Conservation (phyloP, 2,329 filamentous ascomycete genomes). For the Aspergillus sp. region DNA sequence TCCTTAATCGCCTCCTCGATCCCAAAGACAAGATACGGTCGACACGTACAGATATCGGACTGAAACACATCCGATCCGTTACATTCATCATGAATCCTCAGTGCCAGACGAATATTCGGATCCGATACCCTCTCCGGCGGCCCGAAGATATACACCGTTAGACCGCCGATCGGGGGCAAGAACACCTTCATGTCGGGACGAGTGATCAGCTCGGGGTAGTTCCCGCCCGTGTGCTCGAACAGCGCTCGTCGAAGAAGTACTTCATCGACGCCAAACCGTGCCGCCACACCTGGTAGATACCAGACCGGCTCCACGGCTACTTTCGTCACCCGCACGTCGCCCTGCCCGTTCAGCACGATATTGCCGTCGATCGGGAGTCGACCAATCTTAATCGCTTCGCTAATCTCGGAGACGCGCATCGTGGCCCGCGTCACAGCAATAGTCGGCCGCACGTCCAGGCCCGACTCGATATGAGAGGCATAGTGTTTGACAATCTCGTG, state of each 20-base stretch:
- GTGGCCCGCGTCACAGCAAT: conserved; percentile 87
- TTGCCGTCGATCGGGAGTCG: conserved; percentile 76
- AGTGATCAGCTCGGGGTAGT: conserved; percentile 91
- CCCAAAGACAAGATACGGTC: conserved; percentile 87
- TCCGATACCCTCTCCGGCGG: conserved; percentile 90
- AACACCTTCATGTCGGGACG: conserved; percentile 90
- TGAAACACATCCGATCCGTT: conserved; percentile 95
- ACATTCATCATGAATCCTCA: conserved; percentile 81
- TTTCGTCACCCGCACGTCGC: conserved; percentile 87
- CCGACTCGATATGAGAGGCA: conserved; percentile 71
- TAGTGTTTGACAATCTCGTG: conserved; percentile 76
- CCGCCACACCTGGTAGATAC: conserved; percentile 82
- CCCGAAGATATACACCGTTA: conserved; percentile 96
- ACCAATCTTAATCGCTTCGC: conserved; percentile 76
- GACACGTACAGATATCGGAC: conserved; percentile 90
- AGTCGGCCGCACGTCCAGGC: conserved; percentile 71
- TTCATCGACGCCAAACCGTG: conserved; percentile 86
- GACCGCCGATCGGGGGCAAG: conserved; percentile 83
- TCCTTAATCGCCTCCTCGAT: conserved; percentile 97
- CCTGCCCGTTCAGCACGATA: conserved; percentile 75
- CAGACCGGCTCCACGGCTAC: conserved; percentile 90
- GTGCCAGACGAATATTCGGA: conserved; percentile 71
- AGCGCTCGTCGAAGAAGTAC: conserved; percentile 75
- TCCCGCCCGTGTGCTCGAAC: conserved; percentile 90
- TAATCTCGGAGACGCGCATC: conserved; percentile 88